Percentiles rank a stretch among this genome's conserved stretches.
These are phyloP conservation scores for Vaucheria bursata DNA, from an alignment of 352 stramenopile species.

Conservation along the genomic window DNA sequence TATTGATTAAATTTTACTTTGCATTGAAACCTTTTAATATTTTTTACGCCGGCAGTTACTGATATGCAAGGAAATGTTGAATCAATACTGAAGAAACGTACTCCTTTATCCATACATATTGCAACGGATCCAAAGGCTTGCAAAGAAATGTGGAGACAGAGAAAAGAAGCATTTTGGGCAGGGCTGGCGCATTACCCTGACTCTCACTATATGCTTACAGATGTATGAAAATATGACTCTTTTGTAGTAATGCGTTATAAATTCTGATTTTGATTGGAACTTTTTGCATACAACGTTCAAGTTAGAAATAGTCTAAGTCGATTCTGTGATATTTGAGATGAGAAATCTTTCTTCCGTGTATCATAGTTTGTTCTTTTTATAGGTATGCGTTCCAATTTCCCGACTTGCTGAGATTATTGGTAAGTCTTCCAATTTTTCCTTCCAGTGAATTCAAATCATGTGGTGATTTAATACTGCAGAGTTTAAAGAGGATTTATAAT, in stretches of 20 bases:
- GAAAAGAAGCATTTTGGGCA: slow-evolving; percentile 69
- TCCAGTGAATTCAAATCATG: too few relatives aligned
- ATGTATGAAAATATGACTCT: slow-evolving; percentile 53
- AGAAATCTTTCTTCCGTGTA: neutral
- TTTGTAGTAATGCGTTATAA: neutral
- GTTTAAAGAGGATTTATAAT: neutral
- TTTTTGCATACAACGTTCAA: neutral
- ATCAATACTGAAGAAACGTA: neutral
- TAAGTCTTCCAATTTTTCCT: too few relatives aligned
- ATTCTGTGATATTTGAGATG: neutral
- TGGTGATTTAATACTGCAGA: too few relatives aligned
- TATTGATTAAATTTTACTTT: neutral
- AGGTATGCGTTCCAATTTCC: slow-evolving; percentile 83
- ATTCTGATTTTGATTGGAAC: neutral
- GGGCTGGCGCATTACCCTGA: slow-evolving; percentile 57
- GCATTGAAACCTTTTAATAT: neutral
- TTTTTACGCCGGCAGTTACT: neutral
- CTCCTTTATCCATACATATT: neutral
- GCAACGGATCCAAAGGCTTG: slow-evolving; percentile 12
- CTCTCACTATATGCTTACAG: slow-evolving; percentile 62
- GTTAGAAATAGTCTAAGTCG: neutral
- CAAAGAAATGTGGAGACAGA: slow-evolving; percentile 58
- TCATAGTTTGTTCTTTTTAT: neutral
- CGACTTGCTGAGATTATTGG: slow-evolving; percentile 82
- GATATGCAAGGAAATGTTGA: slow-evolving; percentile 9